A percentile compares a stretch with the other conserved stretches of the same genome.
Evolutionary conservation across 768 basidiomycete species (phyloP).

Genomic region (Paxillus rubicundulus): DNA sequence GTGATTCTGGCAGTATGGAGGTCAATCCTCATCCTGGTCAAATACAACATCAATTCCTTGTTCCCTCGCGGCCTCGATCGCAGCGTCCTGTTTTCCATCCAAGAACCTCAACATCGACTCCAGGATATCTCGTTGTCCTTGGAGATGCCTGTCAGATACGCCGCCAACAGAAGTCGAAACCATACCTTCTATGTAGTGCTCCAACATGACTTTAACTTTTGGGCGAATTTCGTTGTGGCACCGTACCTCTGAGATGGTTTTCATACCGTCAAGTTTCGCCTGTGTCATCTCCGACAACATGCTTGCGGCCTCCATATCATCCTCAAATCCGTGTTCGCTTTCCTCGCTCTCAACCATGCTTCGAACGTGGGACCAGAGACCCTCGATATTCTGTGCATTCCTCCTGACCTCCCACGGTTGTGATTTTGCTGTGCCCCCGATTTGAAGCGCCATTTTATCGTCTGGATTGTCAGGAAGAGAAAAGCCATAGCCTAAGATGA

Average conservation of each 20-base stretch:
- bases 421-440: conserved; percentile 48
- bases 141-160: background rate
- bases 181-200: conserved; percentile 64
- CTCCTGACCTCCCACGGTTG: conserved; percentile 66
- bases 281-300: conserved; percentile 67
- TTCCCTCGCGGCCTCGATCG: conserved; percentile 46
- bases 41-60: conserved; percentile 55
- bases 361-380: conserved; percentile 57
- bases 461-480: conserved; percentile 75
- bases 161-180: background rate
- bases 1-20: conserved; percentile 2
- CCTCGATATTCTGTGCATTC: conserved; percentile 49
- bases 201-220: conserved; percentile 63
- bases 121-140: conserved; percentile 63
- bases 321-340: conserved; percentile 43
- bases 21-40: conserved; percentile 31
- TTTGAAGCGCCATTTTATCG: conserved; percentile 78
- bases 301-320: conserved; percentile 66
- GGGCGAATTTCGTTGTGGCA: conserved; percentile 38
- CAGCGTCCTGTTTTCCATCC: conserved; percentile 44
- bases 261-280: conserved; percentile 48
- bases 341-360: conserved; percentile 27
- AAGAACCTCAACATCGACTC: conserved; percentile 51
- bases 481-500: conserved; percentile 93
- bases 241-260: conserved; percentile 28